Conservation (phyloP, 768 basidiomycete genomes). For the Mycena pura region DNA sequence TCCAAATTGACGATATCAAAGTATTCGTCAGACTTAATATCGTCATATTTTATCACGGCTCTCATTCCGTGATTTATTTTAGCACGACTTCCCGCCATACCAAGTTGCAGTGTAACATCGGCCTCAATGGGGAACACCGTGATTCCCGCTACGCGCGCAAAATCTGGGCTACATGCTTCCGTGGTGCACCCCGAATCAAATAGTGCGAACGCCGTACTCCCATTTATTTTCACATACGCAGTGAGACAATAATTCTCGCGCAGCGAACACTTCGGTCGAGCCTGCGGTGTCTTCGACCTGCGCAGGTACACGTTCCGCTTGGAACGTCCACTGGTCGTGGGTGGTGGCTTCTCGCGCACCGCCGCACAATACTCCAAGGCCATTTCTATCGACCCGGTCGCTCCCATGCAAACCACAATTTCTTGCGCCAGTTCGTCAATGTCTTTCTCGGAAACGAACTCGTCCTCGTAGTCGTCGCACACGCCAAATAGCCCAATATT, state of each 20-base stretch:
- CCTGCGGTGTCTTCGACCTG: not conserved
- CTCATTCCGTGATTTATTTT: slow-evolving; percentile 36
- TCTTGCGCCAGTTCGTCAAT: not conserved
- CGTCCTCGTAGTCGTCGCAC: not conserved
- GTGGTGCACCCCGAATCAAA: slow-evolving; percentile 25
- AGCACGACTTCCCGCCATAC: slow-evolving; percentile 37
- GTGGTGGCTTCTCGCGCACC: not conserved
- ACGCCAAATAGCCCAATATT: not conserved
- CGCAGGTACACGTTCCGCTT: not conserved
- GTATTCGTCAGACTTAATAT: slow-evolving; percentile 17
- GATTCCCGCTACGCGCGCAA: slow-evolving; percentile 21
- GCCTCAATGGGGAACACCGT: slow-evolving; percentile 14
- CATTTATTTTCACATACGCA: slow-evolving; percentile 10
- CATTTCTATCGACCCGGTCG: too few species aligned
- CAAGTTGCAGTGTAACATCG: slow-evolving; percentile 36
- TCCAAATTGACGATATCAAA: slow-evolving; percentile 45
- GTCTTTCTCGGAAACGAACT: not conserved
- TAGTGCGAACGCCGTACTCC: slow-evolving; percentile 13
- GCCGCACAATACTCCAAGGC: not conserved
- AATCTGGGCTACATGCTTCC: slow-evolving; percentile 28
- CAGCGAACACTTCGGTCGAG: not conserved
- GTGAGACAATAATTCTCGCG: not conserved
- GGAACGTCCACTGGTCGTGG: not conserved
- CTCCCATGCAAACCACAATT: too few species aligned
- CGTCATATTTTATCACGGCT: slow-evolving; percentile 5